These are phyloP conservation scores for Linnemannia schmuckeri DNA, from an alignment of 192 early-diverging fungal genomes.

Conservation along the genomic window DNA sequence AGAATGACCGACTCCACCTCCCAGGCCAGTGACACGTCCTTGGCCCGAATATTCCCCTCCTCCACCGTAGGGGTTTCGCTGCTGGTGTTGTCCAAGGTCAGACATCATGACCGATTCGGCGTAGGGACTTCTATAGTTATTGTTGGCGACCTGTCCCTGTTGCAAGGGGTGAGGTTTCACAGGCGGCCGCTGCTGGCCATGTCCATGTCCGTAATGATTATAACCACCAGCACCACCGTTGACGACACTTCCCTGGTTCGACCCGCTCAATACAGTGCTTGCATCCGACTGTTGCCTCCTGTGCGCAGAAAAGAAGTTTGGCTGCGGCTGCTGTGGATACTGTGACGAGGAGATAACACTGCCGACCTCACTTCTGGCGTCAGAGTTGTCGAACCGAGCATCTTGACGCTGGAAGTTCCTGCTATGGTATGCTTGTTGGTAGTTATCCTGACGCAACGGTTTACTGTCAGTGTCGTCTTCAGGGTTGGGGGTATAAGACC, in stretches of 20 bases:
- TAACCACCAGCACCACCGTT: slow-evolving; percentile 4
- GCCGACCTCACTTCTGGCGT: slow-evolving; percentile 44
- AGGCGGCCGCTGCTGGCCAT: not conserved
- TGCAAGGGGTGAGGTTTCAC: slow-evolving; percentile 41
- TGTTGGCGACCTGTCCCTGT: slow-evolving; percentile 25
- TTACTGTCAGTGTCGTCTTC: slow-evolving; percentile 45
- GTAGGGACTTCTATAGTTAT: slow-evolving; percentile 15
- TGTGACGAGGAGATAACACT: slow-evolving; percentile 25
- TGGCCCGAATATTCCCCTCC: slow-evolving; percentile 10
- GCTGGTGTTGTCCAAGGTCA: slow-evolving; percentile 24
- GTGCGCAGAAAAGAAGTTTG: slow-evolving; percentile 3
- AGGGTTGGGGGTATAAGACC: slow-evolving; percentile 37
- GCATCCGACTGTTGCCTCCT: slow-evolving; percentile 40
- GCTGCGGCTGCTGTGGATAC: slow-evolving; percentile 9
- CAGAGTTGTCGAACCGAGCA: slow-evolving; percentile 37
- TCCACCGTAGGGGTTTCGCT: slow-evolving; percentile 15
- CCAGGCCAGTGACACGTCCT: slow-evolving; percentile 26
- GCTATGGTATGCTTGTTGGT: slow-evolving; percentile 48
- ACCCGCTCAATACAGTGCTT: slow-evolving; percentile 47
- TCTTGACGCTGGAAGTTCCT: slow-evolving; percentile 27
- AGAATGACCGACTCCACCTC: slow-evolving; percentile 30
- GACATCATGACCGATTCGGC: slow-evolving; percentile 48
- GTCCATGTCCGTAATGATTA: too few species aligned
- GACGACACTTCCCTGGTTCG: slow-evolving; percentile 51
- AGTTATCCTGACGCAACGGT: slow-evolving; percentile 46